These are phyloP conservation scores for Oryza glaberrima DNA, from an alignment of 176 grass and related monocot species.

Conservation along the genomic window DNA sequence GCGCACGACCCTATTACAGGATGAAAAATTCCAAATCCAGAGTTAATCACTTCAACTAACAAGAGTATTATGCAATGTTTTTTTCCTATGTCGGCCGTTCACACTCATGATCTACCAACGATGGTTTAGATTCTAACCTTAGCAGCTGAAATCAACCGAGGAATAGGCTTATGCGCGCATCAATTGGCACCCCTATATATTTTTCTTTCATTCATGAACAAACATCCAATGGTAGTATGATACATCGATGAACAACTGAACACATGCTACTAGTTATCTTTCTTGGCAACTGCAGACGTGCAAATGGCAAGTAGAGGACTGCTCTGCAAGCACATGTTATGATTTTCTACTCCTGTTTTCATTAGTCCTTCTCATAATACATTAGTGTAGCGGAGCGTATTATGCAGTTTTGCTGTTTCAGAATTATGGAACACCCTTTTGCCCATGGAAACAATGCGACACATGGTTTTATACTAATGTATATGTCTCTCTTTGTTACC, in stretches of 20 bases:
- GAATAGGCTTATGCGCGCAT: neutral
- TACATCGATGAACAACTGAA: neutral
- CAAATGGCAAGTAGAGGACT: neutral
- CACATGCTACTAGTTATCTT: neutral
- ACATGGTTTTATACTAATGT: neutral
- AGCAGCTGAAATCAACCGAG: neutral
- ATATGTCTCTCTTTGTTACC: neutral
- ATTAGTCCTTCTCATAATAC: neutral
- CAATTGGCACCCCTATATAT: neutral
- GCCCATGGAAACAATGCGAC: neutral
- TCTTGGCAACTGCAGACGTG: neutral
- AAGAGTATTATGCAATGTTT: neutral
- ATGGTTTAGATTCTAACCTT: slow-evolving; percentile 5
- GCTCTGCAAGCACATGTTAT: neutral
- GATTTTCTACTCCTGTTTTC: slow-evolving; percentile 1
- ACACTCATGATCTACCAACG: neutral
- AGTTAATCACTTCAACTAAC: neutral
- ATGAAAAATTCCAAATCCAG: neutral
- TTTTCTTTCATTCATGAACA: neutral
- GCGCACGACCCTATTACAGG: neutral
- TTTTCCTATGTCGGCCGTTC: neutral
- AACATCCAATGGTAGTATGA: neutral
- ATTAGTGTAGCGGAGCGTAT: neutral
- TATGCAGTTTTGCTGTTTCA: neutral
- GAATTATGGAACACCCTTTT: neutral